Evolutionary conservation across 768 basidiomycete genomes (phyloP).

Genomic region (Rickenella mellea): DNA sequence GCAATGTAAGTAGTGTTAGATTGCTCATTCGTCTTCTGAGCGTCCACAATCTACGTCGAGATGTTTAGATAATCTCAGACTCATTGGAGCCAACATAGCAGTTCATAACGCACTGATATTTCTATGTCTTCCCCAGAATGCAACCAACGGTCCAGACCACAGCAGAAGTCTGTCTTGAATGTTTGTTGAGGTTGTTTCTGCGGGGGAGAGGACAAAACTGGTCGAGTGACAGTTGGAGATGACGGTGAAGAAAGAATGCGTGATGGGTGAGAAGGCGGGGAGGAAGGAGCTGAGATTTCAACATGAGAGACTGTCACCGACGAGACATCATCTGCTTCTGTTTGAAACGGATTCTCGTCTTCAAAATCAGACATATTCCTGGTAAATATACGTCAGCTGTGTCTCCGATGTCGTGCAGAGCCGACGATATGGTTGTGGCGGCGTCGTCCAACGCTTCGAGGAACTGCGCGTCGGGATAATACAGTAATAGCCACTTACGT

Average conservation of each 20-base stretch:
- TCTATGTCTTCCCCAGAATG: conserved; percentile 79
- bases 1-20: conserved; percentile 88
- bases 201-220: conserved; percentile 45
- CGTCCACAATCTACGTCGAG: conserved; percentile 73
- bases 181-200: conserved; percentile 41
- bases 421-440: not conserved
- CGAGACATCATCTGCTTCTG: conserved; percentile 21
- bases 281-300: conserved; percentile 51
- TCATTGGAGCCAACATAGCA: not conserved
- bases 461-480: not conserved
- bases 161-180: conserved; percentile 75
- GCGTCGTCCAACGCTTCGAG: not conserved
- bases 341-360: conserved; percentile 33
- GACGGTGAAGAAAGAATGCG: conserved; percentile 31
- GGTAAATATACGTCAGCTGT: not conserved
- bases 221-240: conserved; percentile 29
- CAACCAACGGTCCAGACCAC: conserved; percentile 61
- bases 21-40: conserved; percentile 87
- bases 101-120: conserved; percentile 25
- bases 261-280: conserved; percentile 37
- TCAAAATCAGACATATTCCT: conserved; percentile 28
- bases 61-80: not conserved
- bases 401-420: not conserved
- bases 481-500: no score
- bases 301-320: conserved; percentile 44